Conservation (phyloP, 192 early-diverging fungal genomes). For the Piromyces sp. region DNA sequence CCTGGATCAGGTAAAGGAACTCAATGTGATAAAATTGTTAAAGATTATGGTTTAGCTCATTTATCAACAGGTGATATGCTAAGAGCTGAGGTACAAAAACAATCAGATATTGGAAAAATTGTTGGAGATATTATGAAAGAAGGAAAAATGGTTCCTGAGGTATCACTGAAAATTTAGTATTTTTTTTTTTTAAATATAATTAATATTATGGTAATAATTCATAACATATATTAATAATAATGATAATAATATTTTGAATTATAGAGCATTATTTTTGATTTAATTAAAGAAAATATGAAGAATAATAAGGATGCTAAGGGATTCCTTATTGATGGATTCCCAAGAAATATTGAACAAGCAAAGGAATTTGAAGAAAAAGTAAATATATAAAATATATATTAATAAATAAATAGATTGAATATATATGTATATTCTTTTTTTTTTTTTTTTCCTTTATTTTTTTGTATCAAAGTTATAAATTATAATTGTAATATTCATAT, state of each 20-base stretch:
- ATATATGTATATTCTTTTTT: too few relatives aligned
- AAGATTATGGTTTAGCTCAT: constrained; percentile 1
- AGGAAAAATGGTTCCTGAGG: constrained; percentile 4
- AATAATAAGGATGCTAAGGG: neutral
- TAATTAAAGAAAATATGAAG: constrained; percentile 1
- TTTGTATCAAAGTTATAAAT: too few relatives aligned
- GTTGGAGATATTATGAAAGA: constrained; percentile 7
- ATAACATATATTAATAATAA: too few relatives aligned
- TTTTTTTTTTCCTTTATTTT: too few relatives aligned
- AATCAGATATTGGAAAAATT: constrained; percentile 6
- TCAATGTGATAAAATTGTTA: constrained; percentile 6
- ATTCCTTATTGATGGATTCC: constrained; percentile 25
- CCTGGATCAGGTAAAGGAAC: constrained; percentile 21
- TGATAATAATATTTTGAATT: too few relatives aligned
- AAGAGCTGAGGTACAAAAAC: constrained; percentile 9
- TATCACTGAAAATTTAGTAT: too few relatives aligned
- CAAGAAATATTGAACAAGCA: constrained; percentile 27
- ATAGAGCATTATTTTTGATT: constrained; percentile 1
- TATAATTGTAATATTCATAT: too few relatives aligned
- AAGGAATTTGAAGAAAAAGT: constrained; percentile 23
- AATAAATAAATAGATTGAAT: too few relatives aligned
- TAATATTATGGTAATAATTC: too few relatives aligned
- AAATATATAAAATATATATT: neutral
- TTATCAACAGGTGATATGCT: constrained; percentile 9
- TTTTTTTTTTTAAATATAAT: too few relatives aligned